Conservation (phyloP, 2,329 filamentous ascomycete genomes). For the Knoxdaviesia capensis region DNA sequence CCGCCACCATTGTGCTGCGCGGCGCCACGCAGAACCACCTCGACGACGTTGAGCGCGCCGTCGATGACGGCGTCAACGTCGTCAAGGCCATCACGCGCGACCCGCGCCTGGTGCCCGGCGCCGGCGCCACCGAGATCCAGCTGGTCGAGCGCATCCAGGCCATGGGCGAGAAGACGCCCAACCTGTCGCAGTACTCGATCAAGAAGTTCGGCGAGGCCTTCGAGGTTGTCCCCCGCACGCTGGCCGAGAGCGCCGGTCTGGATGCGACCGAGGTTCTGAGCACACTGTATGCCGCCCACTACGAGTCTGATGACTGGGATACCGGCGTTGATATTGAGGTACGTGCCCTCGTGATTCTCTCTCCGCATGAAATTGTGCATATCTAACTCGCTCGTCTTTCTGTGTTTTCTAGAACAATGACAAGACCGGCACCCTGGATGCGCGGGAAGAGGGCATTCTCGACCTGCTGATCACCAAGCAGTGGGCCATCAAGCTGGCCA, state of each 20-base stretch:
- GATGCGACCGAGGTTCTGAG: conserved; percentile 95
- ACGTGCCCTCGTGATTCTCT: conserved; percentile 7
- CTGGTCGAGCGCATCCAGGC: conserved; percentile 81
- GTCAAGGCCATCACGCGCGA: conserved; percentile 97
- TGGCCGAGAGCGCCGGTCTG: conserved; percentile 86
- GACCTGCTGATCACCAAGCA: conserved; percentile 83
- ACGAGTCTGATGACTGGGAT: conserved; percentile 71
- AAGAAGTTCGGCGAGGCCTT: conserved; percentile 96
- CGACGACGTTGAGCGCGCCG: conserved; percentile 88
- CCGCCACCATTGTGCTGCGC: conserved; percentile 80
- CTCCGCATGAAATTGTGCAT: not conserved
- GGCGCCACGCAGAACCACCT: conserved; percentile 97
- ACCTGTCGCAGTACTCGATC: conserved; percentile 88
- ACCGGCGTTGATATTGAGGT: conserved; percentile 88
- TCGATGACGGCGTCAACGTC: conserved; percentile 95
- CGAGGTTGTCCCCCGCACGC: conserved; percentile 81
- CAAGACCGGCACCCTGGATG: conserved; percentile 63
- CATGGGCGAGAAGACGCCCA: conserved; percentile 80
- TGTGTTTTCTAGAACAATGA: conserved; percentile 41
- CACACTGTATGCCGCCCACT: conserved; percentile 80
- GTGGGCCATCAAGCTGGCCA: conserved; percentile 94
- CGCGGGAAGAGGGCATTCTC: conserved; percentile 71
- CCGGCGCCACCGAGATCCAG: conserved; percentile 86
- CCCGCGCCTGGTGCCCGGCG: conserved; percentile 74
- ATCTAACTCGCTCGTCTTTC: conserved; percentile 7